Evolutionary conservation across 139 green algal genomes (phyloP).

Genomic region (Trebouxia sp.): DNA sequence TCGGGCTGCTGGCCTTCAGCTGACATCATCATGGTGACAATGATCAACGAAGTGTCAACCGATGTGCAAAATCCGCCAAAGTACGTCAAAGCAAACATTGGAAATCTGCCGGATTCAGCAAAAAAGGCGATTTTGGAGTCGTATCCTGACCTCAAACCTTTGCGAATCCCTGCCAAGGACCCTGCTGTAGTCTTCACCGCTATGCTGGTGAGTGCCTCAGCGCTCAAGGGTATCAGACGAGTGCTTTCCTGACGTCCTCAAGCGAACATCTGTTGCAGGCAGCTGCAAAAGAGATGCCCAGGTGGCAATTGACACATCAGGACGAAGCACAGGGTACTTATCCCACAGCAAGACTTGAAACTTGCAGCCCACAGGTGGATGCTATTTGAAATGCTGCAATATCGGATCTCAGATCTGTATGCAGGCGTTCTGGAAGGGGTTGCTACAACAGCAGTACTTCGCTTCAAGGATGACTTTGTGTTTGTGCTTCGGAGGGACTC

Average conservation of each 20-base stretch:
- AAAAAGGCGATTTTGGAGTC: conserved; percentile 36
- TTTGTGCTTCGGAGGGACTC: background rate
- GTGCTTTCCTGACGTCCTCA: too few species aligned
- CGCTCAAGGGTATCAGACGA: too few species aligned
- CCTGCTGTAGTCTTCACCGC: background rate
- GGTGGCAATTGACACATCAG: conserved; percentile 38
- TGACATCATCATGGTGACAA: background rate
- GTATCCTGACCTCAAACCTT: conserved; percentile 47
- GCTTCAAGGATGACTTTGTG: conserved; percentile 57
- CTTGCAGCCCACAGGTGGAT: too few species aligned
- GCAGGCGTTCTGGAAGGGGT: conserved; percentile 44
- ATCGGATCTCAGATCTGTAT: background rate
- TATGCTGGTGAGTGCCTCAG: background rate
- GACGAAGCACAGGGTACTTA: background rate
- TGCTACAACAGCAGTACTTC: conserved; percentile 45
- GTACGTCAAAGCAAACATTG: background rate
- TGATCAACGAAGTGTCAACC: background rate
- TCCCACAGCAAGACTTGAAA: too few species aligned
- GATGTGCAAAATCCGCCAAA: background rate
- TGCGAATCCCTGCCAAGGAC: conserved; percentile 2
- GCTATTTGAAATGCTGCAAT: too few species aligned
- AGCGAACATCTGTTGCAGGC: background rate
- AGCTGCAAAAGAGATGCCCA: conserved; percentile 35
- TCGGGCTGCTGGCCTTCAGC: too few species aligned
- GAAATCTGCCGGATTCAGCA: conserved; percentile 34